These are phyloP conservation scores for Cinchona pubescens DNA, from an alignment of 257 asterid species.

Conservation along the genomic window DNA sequence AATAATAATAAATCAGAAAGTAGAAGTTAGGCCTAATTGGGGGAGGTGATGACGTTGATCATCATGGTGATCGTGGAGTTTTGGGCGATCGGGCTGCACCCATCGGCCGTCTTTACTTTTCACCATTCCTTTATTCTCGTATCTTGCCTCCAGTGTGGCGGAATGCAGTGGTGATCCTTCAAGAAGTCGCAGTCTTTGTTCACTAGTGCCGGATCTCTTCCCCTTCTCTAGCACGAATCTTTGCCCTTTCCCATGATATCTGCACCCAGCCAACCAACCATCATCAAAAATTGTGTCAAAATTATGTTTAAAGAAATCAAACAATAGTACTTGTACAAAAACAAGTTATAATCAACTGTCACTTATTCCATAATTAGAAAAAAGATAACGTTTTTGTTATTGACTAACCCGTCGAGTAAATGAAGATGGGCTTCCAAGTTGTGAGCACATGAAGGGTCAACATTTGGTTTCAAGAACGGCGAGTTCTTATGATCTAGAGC, in stretches of 20 bases:
- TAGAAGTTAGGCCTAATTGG: too few relatives aligned
- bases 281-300: too few relatives aligned
- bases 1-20: too few relatives aligned
- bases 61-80: slow-evolving; percentile 22
- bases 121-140: slow-evolving; percentile 27
- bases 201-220: slow-evolving; percentile 49
- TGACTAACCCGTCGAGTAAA: slow-evolving; percentile 48
- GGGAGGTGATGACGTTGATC: too few relatives aligned
- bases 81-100: slow-evolving; percentile 21
- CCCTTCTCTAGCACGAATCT: slow-evolving; percentile 33
- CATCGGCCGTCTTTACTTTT: slow-evolving; percentile 17
- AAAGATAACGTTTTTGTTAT: too few relatives aligned
- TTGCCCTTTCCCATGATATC: slow-evolving; percentile 50
- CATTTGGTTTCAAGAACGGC: slow-evolving; percentile 24
- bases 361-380: too few relatives aligned
- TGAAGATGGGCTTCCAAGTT: slow-evolving; percentile 48
- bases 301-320: too few relatives aligned
- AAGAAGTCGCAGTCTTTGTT: slow-evolving; percentile 47
- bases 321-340: too few relatives aligned
- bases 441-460: slow-evolving; percentile 27
- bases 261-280: slow-evolving; percentile 14
- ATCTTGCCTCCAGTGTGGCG: slow-evolving; percentile 27
- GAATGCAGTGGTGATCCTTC: slow-evolving; percentile 31
- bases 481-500: slow-evolving; percentile 40
- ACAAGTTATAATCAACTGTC: too few relatives aligned